These are phyloP conservation scores for Exophiala alcalophila DNA, from an alignment of 2,329 filamentous ascomycete species.

Conservation along the genomic window DNA sequence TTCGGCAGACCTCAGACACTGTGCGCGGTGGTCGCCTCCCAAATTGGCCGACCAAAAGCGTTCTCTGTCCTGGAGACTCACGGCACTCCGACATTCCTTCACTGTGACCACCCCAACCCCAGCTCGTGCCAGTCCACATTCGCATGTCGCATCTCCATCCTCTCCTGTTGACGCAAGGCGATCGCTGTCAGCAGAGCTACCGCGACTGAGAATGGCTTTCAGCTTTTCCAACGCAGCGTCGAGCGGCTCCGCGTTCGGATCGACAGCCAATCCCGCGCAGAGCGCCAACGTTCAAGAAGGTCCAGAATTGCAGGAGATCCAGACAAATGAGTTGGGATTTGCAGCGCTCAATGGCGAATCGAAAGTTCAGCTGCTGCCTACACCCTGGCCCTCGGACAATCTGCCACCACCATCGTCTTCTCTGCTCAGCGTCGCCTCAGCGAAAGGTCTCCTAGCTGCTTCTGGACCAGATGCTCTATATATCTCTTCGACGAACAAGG, in stretches of 20 bases:
- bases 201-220: constrained; percentile 58
- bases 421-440: constrained; percentile 77
- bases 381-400: constrained; percentile 67
- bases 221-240: constrained; percentile 54
- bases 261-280: constrained; percentile 36
- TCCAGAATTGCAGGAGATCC: constrained; percentile 70
- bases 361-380: constrained; percentile 74
- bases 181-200: constrained; percentile 39
- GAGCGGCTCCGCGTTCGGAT: constrained; percentile 41
- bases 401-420: constrained; percentile 75
- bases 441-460: constrained; percentile 77
- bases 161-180: constrained; percentile 33
- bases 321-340: constrained; percentile 84
- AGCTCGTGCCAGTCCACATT: constrained; percentile 40
- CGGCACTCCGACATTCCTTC: constrained; percentile 45
- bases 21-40: constrained; percentile 25
- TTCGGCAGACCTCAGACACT: too few species aligned
- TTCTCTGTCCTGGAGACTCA: constrained; percentile 43
- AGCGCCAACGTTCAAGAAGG: constrained; percentile 50
- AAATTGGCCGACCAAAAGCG: constrained; percentile 47
- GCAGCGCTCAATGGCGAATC: constrained; percentile 63
- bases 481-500: constrained; percentile 70
- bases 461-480: constrained; percentile 78
- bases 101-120: constrained; percentile 35
- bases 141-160: constrained; percentile 29